A percentile compares a stretch with the other conserved stretches of the same genome.
phyloP scores from a whole-genome alignment of 2,329 filamentous ascomycete species.

The Lecanoromycetidae sp. region DNA sequence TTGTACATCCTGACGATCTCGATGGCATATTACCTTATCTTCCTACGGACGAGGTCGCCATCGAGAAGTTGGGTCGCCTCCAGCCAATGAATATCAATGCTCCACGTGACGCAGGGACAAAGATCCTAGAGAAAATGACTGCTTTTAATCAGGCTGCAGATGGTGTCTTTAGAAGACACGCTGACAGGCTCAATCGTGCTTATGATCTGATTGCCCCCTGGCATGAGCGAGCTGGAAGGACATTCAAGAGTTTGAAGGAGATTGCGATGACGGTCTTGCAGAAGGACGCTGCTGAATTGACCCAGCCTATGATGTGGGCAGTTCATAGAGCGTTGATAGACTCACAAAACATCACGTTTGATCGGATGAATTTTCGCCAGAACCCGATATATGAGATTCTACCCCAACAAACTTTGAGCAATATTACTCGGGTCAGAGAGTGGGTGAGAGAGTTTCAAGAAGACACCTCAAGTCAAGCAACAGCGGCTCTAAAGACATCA shows the following conservation, averaged over 20 bases:
- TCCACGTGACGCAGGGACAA: conserved; percentile 30
- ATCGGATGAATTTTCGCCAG: conserved; percentile 31
- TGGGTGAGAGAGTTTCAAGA: conserved; percentile 49
- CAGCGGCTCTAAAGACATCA: conserved; percentile 23
- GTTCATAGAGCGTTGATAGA: conserved; percentile 34
- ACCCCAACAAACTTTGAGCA: conserved; percentile 38
- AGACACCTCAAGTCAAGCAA: conserved; percentile 29
- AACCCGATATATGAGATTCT: conserved; percentile 41
- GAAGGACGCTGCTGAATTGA: conserved; percentile 16
- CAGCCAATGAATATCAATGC: conserved; percentile 28
- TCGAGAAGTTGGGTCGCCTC: conserved; percentile 22
- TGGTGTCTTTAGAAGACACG: conserved; percentile 35
- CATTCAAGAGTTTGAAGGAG: conserved; percentile 19
- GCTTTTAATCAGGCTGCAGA: conserved; percentile 31
- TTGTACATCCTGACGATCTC: conserved; percentile 35
- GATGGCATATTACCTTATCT: conserved; percentile 39
- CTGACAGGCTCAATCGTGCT: conserved; percentile 25
- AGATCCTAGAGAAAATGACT: conserved; percentile 30
- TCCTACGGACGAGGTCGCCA: conserved; percentile 29
- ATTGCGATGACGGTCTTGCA: conserved; percentile 34
- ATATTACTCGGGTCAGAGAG: conserved; percentile 38
- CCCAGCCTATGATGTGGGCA: conserved; percentile 30
- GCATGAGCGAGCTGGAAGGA: conserved; percentile 1
- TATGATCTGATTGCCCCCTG: conserved; percentile 13
- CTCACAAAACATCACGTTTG: conserved; percentile 33